Evolutionary conservation across 2,329 filamentous ascomycete species (phyloP).

Genomic region (Pyrenochaeta sp.): DNA sequence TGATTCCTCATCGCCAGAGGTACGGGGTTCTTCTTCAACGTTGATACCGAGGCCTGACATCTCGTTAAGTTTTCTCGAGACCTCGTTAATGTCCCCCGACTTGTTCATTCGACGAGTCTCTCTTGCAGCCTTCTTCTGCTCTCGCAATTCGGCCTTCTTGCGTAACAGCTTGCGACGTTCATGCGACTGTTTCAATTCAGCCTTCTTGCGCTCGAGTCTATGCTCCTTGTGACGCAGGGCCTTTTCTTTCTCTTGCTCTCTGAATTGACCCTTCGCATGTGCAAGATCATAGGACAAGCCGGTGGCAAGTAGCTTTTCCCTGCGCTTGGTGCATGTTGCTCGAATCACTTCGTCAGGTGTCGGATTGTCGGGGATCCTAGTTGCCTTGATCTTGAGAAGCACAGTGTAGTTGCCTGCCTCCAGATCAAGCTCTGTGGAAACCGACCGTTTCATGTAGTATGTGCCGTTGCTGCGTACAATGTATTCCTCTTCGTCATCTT

Average conservation of each 20-base stretch:
- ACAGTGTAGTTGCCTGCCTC: conserved; percentile 78
- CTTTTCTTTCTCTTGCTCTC: conserved; percentile 59
- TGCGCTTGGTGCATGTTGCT: conserved; percentile 65
- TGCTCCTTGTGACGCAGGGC: conserved; percentile 49
- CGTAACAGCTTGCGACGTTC: conserved; percentile 44
- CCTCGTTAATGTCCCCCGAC: conserved; percentile 32
- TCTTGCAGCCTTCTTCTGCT: conserved; percentile 48
- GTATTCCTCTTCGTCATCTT: conserved; percentile 66
- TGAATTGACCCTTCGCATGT: conserved; percentile 68
- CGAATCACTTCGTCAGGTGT: conserved; percentile 73
- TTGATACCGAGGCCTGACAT: conserved; percentile 44
- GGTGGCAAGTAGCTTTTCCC: conserved; percentile 78
- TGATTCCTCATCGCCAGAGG: conserved; percentile 35
- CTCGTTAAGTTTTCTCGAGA: conserved; percentile 36
- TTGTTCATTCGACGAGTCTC: conserved; percentile 32
- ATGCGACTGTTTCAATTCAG: conserved; percentile 46
- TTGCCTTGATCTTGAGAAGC: conserved; percentile 75
- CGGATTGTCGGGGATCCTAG: conserved; percentile 58
- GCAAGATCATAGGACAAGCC: conserved; percentile 75
- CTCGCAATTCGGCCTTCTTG: conserved; percentile 47
- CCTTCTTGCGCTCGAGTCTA: conserved; percentile 46
- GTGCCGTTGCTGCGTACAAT: conserved; percentile 64
- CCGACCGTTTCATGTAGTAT: conserved; percentile 73
- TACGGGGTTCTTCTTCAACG: conserved; percentile 40
- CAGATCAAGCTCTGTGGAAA: conserved; percentile 78